phyloP scores from a whole-genome alignment of 2,329 filamentous ascomycete genomes.

The Beauveria varroae region DNA sequence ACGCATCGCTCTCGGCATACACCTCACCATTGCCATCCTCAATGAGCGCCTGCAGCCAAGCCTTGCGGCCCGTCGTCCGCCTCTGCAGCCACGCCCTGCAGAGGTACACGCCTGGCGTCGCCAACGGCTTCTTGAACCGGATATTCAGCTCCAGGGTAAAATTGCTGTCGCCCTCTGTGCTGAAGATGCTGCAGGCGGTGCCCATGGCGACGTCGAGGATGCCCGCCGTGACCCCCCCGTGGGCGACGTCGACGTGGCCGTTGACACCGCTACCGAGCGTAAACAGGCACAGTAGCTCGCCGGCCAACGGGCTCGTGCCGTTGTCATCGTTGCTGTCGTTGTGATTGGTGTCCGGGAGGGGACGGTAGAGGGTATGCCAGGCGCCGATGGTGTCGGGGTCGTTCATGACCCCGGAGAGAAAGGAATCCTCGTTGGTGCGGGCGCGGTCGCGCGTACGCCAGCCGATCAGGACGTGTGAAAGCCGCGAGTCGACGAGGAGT shows the following conservation, averaged over 20 bases:
- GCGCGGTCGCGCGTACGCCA: background rate
- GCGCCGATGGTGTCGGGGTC: background rate
- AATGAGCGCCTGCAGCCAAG: conserved; percentile 14
- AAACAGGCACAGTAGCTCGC: conserved; percentile 7
- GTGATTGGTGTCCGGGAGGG: background rate
- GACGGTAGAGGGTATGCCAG: conserved; percentile 3
- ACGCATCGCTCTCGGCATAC: conserved; percentile 2
- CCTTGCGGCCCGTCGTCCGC: conserved; percentile 15
- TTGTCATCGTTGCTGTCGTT: no score
- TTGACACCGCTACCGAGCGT: conserved; percentile 14
- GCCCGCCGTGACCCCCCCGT: conserved; percentile 16
- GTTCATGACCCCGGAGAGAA: background rate
- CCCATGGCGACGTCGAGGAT: conserved; percentile 18
- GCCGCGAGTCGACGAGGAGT: background rate
- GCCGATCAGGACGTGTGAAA: background rate
- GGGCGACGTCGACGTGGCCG: conserved; percentile 16
- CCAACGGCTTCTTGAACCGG: conserved; percentile 15
- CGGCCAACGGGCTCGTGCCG: background rate
- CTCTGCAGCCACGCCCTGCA: conserved; percentile 10
- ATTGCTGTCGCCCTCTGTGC: conserved; percentile 12
- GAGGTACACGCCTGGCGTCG: conserved; percentile 12
- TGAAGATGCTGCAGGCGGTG: conserved; percentile 10
- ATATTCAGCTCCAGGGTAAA: conserved; percentile 16
- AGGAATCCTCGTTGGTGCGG: background rate
- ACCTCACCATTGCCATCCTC: conserved; percentile 10